Evolutionary conservation across 805 yeast genomes (phyloP).

Genomic region (Kodamaea laetipori): DNA sequence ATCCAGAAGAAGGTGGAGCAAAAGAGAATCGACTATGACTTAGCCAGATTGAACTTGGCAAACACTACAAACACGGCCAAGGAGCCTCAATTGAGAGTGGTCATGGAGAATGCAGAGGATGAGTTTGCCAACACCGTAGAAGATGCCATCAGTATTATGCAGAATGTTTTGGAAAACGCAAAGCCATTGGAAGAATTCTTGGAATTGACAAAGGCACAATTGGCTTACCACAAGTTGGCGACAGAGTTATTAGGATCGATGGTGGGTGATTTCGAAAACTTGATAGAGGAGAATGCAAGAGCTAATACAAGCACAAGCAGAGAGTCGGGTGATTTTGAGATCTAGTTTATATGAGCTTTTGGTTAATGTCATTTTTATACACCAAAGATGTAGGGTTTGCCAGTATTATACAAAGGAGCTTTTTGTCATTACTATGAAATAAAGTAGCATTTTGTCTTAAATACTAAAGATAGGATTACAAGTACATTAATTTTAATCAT

Average conservation of each 20-base stretch:
- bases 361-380: neutral
- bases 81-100: conserved; percentile 72
- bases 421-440: too few relatives aligned
- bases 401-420: too few relatives aligned
- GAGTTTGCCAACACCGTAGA: conserved; percentile 88
- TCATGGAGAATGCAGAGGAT: conserved; percentile 83
- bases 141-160: conserved; percentile 82
- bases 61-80: conserved; percentile 47
- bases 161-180: conserved; percentile 71
- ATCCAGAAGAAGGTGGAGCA: conserved; percentile 76
- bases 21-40: conserved; percentile 76
- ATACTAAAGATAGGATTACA: too few relatives aligned
- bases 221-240: conserved; percentile 78
- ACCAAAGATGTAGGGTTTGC: too few relatives aligned
- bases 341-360: conserved; percentile 15
- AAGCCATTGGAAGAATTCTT: conserved; percentile 66
- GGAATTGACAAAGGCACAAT: conserved; percentile 75
- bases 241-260: conserved; percentile 64
- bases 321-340: conserved; percentile 35
- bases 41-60: conserved; percentile 57
- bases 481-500: too few relatives aligned
- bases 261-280: conserved; percentile 61
- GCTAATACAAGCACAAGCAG: conserved; percentile 22
- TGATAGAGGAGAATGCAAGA: conserved; percentile 50
- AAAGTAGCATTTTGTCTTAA: too few relatives aligned